Percentiles rank a stretch among this genome's conserved stretches.
These are phyloP conservation scores for Polyporus arcularius DNA, from an alignment of 768 basidiomycete species.

Conservation along the genomic window DNA sequence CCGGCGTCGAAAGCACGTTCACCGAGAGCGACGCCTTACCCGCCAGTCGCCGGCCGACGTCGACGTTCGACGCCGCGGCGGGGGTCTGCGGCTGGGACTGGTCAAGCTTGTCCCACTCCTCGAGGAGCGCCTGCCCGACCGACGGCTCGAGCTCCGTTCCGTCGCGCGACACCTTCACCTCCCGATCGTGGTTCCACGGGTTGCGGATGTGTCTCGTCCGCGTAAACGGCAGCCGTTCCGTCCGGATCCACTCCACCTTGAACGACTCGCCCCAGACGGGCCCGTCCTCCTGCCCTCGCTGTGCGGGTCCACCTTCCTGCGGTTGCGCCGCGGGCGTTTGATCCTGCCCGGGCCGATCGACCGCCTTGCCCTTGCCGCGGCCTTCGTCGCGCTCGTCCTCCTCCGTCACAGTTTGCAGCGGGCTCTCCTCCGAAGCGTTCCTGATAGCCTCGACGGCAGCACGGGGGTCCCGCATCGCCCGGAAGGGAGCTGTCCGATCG, in stretches of 20 bases:
- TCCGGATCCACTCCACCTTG: conserved; percentile 80
- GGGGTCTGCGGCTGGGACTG: conserved; percentile 27
- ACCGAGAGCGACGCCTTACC: conserved; percentile 17
- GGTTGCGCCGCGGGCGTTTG: not conserved
- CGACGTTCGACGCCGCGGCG: conserved; percentile 2
- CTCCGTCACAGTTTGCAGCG: conserved; percentile 23
- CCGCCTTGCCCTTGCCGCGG: conserved; percentile 12
- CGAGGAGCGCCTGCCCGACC: conserved; percentile 66
- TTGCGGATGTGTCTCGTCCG: conserved; percentile 82
- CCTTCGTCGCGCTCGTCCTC: conserved; percentile 23
- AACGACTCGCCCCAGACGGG: conserved; percentile 75
- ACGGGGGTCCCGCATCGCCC: conserved; percentile 31
- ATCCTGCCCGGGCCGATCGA: conserved; percentile 22
- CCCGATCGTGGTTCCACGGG: conserved; percentile 87
- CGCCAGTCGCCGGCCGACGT: conserved; percentile 12
- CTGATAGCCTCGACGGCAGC: not conserved
- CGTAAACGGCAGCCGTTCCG: conserved; percentile 69
- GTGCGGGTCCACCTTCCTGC: conserved; percentile 25
- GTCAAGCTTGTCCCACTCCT: conserved; percentile 57
- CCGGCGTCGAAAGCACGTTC: conserved; percentile 5
- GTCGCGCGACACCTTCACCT: conserved; percentile 82
- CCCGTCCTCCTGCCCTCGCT: conserved; percentile 19
- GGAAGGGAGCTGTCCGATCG: conserved; percentile 41
- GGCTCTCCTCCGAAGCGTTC: conserved; percentile 8
- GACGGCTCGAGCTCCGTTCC: conserved; percentile 90